Evolutionary conservation across 108 stramenopile genomes (phyloP).

Genomic region (Cyclostephanos tholiformis): DNA sequence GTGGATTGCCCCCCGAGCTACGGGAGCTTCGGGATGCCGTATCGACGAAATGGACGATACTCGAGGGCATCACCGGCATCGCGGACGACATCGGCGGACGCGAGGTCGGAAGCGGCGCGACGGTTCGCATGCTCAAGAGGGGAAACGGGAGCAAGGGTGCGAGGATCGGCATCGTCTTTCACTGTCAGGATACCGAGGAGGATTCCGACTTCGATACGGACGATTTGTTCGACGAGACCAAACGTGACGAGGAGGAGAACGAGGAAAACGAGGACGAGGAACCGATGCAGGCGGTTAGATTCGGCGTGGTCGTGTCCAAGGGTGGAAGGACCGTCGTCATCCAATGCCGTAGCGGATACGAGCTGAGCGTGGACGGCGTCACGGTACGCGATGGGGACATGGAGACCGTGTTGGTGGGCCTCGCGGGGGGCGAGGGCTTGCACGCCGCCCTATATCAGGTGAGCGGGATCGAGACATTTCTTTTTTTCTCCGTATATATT

Average conservation of each 20-base stretch:
- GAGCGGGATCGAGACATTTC: too few relatives aligned
- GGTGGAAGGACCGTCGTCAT: conserved; percentile 74
- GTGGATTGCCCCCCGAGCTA: conserved; percentile 35
- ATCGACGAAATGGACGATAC: conserved; percentile 39
- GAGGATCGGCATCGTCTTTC: conserved; percentile 69
- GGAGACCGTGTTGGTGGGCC: conserved; percentile 24
- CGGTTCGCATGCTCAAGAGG: conserved; percentile 46
- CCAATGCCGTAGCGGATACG: conserved; percentile 54
- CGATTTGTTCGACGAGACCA: conserved; percentile 26
- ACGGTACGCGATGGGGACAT: conserved; percentile 50
- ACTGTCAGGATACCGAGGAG: conserved; percentile 80
- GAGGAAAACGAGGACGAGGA: conserved; percentile 67
- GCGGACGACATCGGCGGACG: conserved; percentile 11
- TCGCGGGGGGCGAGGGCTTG: conserved; percentile 31
- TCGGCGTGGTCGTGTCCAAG: conserved; percentile 71
- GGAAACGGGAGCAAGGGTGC: conserved; percentile 37
- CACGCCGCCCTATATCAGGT: conserved; percentile 60
- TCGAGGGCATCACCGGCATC: conserved; percentile 43
- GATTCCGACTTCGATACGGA: conserved; percentile 35
- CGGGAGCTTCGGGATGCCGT: conserved; percentile 35
- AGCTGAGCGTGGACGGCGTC: conserved; percentile 59
- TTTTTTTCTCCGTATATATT: too few relatives aligned
- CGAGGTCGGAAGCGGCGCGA: conserved; percentile 30
- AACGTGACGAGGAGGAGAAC: conserved; percentile 31
- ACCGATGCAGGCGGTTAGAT: conserved; percentile 55